Evolutionary conservation across 177 flowering plant species (phyloP).

Genomic region (Tripterygium wilfordii): DNA sequence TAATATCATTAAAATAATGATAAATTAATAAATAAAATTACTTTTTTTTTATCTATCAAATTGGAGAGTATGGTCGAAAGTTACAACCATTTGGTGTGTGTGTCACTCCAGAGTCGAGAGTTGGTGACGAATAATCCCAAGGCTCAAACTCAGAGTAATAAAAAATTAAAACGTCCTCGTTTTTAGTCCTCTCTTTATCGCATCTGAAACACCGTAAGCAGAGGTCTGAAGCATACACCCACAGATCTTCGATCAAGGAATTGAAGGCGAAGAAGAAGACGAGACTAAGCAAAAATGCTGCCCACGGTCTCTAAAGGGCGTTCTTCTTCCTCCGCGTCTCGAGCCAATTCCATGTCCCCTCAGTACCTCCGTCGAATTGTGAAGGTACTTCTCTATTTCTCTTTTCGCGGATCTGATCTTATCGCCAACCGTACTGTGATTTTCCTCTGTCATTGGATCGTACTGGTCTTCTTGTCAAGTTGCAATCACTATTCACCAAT

Average conservation of each 20-base stretch:
- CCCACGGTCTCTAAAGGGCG: conserved; percentile 55
- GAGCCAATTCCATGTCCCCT: conserved; percentile 43
- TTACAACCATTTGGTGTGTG: too few species aligned
- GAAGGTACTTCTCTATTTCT: conserved; percentile 35
- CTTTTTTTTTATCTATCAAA: too few species aligned
- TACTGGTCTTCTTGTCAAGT: too few species aligned
- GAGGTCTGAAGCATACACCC: not conserved
- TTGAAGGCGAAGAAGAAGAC: conserved; percentile 2
- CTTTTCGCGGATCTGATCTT: conserved; percentile 13
- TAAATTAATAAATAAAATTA: too few species aligned
- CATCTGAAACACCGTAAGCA: not conserved
- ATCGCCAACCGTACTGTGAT: too few species aligned
- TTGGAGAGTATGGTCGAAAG: too few species aligned
- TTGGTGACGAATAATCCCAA: too few species aligned
- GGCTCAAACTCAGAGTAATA: too few species aligned
- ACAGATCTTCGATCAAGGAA: conserved; percentile 5
- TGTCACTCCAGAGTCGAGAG: too few species aligned
- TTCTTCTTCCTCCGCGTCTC: conserved; percentile 36
- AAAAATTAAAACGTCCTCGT: conserved; percentile 6
- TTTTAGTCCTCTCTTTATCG: not conserved
- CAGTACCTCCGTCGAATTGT: conserved; percentile 65
- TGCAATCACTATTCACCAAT: too few species aligned
- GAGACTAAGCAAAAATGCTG: conserved; percentile 48
- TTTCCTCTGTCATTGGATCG: too few species aligned
- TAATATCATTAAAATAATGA: too few species aligned